These are phyloP conservation scores for Xylariaceae sp. DNA, from an alignment of 2,329 filamentous ascomycete genomes.

Conservation along the genomic window DNA sequence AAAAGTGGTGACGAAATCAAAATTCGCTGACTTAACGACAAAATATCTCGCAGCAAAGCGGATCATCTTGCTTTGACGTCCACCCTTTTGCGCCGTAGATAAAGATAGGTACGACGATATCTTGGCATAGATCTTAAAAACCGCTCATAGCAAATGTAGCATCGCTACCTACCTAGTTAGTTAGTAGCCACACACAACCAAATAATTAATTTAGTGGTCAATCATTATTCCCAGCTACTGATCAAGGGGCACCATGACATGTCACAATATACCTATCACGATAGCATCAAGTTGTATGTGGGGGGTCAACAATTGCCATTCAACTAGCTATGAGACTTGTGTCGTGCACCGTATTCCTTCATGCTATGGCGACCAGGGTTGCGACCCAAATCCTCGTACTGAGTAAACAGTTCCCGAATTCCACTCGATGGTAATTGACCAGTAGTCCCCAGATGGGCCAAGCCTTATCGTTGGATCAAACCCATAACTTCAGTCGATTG, in stretches of 20 bases:
- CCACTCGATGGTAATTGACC: constrained; percentile 31
- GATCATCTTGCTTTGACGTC: background rate
- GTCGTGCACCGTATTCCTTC: constrained; percentile 18
- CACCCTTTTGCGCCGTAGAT: background rate
- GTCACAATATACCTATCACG: background rate
- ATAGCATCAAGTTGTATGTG: background rate
- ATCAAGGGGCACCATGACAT: background rate
- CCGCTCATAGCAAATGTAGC: background rate
- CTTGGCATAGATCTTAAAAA: too few relatives aligned
- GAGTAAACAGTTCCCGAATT: constrained; percentile 26
- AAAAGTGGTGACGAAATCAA: too few relatives aligned
- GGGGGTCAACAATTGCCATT: constrained; percentile 23
- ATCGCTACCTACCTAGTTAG: background rate
- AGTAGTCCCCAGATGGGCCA: constrained; percentile 27
- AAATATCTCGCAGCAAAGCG: background rate
- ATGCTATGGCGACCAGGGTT: constrained; percentile 15
- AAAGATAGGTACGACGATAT: background rate
- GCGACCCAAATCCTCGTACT: constrained; percentile 18
- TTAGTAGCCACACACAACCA: background rate
- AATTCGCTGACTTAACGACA: too few relatives aligned
- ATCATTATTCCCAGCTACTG: background rate
- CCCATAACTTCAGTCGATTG: constrained; percentile 26
- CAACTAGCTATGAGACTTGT: constrained; percentile 24
- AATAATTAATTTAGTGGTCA: background rate
- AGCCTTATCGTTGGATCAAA: constrained; percentile 31